A percentile compares a stretch with the other conserved stretches of the same genome.
Conservation (phyloP, 2,329 filamentous ascomycete genomes). For the Fusarium sp. region DNA sequence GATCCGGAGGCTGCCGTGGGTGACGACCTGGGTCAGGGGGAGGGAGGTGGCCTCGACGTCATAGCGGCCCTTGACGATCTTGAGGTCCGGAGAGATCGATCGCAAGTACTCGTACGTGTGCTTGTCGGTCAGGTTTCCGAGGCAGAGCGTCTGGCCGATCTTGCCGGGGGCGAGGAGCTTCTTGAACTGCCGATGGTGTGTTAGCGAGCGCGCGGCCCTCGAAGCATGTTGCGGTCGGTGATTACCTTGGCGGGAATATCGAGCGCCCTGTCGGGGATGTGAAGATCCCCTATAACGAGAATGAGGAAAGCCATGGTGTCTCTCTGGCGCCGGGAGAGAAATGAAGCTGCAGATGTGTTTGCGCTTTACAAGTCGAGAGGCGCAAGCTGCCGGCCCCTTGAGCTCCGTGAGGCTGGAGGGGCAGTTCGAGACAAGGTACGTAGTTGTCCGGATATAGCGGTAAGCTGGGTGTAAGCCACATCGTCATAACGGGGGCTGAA, state of each 20-base stretch:
- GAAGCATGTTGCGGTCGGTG: constrained; percentile 8
- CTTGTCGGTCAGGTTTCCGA: constrained; percentile 84
- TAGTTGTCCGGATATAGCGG: constrained; percentile 47
- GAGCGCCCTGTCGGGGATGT: constrained; percentile 91
- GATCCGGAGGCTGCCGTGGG: constrained; percentile 73
- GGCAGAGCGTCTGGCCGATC: constrained; percentile 83
- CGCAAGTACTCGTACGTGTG: constrained; percentile 85
- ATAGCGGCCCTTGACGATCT: constrained; percentile 76
- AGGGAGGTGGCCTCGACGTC: constrained; percentile 75
- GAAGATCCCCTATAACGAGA: constrained; percentile 91
- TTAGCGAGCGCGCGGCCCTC: constrained; percentile 40
- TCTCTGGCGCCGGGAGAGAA: constrained; percentile 36
- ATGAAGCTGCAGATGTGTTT: constrained; percentile 34
- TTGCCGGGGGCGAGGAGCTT: constrained; percentile 87
- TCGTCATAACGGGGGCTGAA: constrained; percentile 36
- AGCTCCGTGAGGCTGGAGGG: constrained; percentile 46
- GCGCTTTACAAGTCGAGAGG: constrained; percentile 35
- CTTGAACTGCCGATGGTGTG: constrained; percentile 72
- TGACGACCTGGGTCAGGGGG: constrained; percentile 74
- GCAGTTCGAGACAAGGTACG: constrained; percentile 41
- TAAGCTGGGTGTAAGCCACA: constrained; percentile 31
- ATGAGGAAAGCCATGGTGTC: constrained; percentile 86
- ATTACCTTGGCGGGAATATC: constrained; percentile 90
- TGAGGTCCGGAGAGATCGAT: constrained; percentile 77
- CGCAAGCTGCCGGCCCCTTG: constrained; percentile 42